Conservation (phyloP, 2,329 filamentous ascomycete species). For the Paracamarosporium sp. region DNA sequence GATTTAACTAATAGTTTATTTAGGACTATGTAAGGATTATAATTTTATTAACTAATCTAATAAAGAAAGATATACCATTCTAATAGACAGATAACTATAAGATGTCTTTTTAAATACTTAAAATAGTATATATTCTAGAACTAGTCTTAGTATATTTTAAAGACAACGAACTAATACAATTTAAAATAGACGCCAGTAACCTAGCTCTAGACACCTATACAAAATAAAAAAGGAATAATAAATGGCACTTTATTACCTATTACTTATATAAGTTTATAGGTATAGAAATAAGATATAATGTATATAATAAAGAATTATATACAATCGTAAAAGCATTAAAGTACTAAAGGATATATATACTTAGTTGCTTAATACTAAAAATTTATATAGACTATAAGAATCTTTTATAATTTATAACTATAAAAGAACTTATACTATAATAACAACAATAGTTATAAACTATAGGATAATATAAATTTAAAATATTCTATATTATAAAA, state of each 20-base stretch:
- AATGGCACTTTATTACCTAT: conserved; percentile 6
- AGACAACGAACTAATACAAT: too few relatives aligned
- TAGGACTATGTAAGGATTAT: too few relatives aligned
- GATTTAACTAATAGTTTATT: too few relatives aligned
- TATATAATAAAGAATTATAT: too few relatives aligned
- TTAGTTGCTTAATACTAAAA: background rate
- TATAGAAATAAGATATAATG: too few relatives aligned
- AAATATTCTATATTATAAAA: background rate
- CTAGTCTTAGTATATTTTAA: too few relatives aligned
- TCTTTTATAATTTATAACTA: background rate
- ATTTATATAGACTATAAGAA: conserved; percentile 1
- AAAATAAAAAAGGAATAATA: background rate
- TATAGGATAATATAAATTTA: background rate
- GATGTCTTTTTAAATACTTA: background rate
- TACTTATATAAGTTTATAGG: conserved; percentile 9
- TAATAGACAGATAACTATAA: background rate
- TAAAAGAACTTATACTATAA: conserved; percentile 4
- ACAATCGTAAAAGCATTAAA: conserved; percentile 2
- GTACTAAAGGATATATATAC: conserved; percentile 9
- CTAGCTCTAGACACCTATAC: background rate
- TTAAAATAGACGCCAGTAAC: too few relatives aligned
- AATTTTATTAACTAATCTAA: background rate
- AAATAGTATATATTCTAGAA: background rate
- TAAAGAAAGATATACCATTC: background rate
- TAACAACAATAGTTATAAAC: background rate